Percentiles rank a stretch among this genome's conserved stretches.
Conservation (phyloP, 441 rosid species). For the Populus hybrid region DNA sequence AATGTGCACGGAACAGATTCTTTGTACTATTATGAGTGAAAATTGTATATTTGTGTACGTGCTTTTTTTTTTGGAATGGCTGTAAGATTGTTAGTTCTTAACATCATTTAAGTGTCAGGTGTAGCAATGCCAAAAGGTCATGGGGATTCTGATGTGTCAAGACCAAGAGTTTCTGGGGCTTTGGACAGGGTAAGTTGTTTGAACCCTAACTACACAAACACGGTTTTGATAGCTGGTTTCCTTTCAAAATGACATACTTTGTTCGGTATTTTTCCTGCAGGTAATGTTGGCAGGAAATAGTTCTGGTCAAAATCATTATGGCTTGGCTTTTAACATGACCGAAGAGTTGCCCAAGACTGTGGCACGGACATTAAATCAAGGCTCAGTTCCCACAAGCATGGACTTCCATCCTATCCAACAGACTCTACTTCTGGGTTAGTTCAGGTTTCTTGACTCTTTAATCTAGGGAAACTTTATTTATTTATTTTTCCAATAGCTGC, state of each 20-base stretch:
- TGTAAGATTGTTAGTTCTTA: background rate
- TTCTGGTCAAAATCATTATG: constrained; percentile 28
- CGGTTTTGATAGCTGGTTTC: background rate
- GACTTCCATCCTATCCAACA: constrained; percentile 80
- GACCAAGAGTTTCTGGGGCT: constrained; percentile 28
- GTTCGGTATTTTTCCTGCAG: constrained; percentile 22
- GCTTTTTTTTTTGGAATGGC: no score
- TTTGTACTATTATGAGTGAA: no score
- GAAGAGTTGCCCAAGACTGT: constrained; percentile 50
- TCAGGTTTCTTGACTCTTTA: constrained; percentile 10
- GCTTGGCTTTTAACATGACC: constrained; percentile 11
- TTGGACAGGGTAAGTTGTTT: constrained; percentile 38
- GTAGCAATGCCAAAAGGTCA: constrained; percentile 29
- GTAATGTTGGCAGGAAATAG: constrained; percentile 28
- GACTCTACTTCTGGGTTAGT: constrained; percentile 69
- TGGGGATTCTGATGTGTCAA: constrained; percentile 34
- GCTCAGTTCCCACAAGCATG: constrained; percentile 73
- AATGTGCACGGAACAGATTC: background rate
- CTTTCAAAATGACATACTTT: background rate
- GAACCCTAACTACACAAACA: background rate
- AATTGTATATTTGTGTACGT: no score
- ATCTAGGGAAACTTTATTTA: constrained; percentile 7
- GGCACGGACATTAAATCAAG: constrained; percentile 49
- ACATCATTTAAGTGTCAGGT: constrained; percentile 14
- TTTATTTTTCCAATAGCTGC: background rate